These are phyloP conservation scores for Blastocystis sp. DNA, from an alignment of 352 stramenopile species.

Conservation along the genomic window DNA sequence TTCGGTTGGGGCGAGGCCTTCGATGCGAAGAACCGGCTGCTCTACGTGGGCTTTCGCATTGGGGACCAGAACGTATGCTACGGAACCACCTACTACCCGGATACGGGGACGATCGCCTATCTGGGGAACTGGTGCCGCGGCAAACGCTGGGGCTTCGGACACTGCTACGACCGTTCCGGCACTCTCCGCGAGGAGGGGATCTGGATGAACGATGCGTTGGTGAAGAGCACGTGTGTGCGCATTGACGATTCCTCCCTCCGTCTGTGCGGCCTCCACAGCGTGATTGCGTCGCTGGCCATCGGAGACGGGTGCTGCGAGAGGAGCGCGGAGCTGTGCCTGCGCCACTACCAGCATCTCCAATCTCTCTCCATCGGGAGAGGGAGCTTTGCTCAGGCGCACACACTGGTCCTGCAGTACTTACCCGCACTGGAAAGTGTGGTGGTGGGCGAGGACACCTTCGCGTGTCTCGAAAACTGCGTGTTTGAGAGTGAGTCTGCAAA, in stretches of 20 bases:
- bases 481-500: background rate
- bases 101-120: background rate
- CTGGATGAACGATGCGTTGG: background rate
- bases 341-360: slow-evolving; percentile 3
- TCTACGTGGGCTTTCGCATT: slow-evolving; percentile 16
- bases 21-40: background rate
- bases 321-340: background rate
- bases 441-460: background rate
- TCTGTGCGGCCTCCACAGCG: background rate
- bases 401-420: background rate
- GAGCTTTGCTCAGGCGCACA: background rate
- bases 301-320: background rate
- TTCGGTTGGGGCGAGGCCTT: slow-evolving; percentile 28
- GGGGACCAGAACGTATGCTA: background rate
- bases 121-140: background rate
- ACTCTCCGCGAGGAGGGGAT: background rate
- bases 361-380: background rate
- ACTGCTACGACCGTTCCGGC: background rate
- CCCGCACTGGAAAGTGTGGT: background rate
- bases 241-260: background rate
- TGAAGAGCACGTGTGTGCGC: background rate
- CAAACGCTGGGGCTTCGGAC: slow-evolving; percentile 23
- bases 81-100: background rate
- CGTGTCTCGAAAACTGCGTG: background rate
- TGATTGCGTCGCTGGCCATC: background rate